phyloP scores from a whole-genome alignment of 2,329 filamentous ascomycete genomes.

The Penicillium hesseltinei region DNA sequence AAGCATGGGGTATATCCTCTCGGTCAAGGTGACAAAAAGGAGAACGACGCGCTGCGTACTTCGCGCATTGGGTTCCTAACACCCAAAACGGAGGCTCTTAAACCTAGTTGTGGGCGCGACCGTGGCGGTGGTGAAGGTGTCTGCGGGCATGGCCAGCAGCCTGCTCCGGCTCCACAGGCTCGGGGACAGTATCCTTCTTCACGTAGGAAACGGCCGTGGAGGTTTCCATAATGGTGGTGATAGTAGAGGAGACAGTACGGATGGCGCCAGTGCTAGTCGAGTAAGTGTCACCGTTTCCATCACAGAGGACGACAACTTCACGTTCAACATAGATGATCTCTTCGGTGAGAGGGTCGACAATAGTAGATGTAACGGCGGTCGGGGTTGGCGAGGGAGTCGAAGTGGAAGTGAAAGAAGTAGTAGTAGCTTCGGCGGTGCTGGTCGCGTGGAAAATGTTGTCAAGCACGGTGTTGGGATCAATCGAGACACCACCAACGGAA shows the following conservation, averaged over 20 bases:
- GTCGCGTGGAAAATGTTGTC: slow-evolving; percentile 1
- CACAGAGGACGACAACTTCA: slow-evolving; percentile 30
- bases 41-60: slow-evolving; percentile 14
- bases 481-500: slow-evolving; percentile 7
- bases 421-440: slow-evolving; percentile 6
- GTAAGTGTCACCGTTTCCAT: slow-evolving; percentile 24
- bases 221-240: slow-evolving; percentile 23
- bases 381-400: slow-evolving; percentile 24
- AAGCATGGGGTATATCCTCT: slow-evolving; percentile 1
- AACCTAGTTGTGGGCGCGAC: slow-evolving; percentile 21
- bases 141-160: slow-evolving; percentile 20
- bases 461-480: slow-evolving; percentile 7
- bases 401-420: slow-evolving; percentile 15
- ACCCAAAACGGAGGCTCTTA: neutral
- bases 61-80: neutral
- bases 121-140: slow-evolving; percentile 27
- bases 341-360: slow-evolving; percentile 24
- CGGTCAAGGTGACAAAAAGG: neutral
- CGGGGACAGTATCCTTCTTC: slow-evolving; percentile 17
- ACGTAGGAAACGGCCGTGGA: slow-evolving; percentile 27
- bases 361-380: slow-evolving; percentile 27
- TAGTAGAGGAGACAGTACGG: slow-evolving; percentile 26
- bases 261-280: slow-evolving; percentile 26
- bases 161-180: slow-evolving; percentile 19
- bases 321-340: slow-evolving; percentile 33